Evolutionary conservation across 352 stramenopile genomes (phyloP).

Genomic region (Phytophthora parvispora): DNA sequence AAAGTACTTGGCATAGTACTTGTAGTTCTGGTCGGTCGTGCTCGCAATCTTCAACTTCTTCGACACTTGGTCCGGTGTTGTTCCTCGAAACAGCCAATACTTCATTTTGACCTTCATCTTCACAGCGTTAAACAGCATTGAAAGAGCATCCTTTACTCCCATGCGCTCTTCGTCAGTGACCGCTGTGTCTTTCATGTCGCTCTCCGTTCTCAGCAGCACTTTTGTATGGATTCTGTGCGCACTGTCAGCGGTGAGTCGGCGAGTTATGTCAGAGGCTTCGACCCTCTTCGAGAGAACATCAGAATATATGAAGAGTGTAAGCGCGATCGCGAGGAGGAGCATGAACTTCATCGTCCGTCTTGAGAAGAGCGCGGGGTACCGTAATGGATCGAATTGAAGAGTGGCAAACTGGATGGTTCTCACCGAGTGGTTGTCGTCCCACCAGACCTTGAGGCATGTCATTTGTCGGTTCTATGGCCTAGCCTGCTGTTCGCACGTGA

Average conservation of each 20-base stretch:
- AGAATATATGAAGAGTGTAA: not conserved
- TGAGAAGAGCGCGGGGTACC: not conserved
- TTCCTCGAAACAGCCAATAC: conserved; percentile 8
- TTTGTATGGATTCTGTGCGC: not conserved
- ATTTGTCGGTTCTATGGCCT: conserved; percentile 2
- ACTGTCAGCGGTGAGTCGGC: not conserved
- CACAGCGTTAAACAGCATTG: conserved; percentile 4
- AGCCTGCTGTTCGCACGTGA: conserved; percentile 7
- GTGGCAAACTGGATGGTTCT: conserved; percentile 6
- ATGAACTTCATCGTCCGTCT: conserved; percentile 3
- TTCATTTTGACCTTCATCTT: conserved; percentile 19
- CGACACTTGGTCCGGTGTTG: conserved; percentile 5
- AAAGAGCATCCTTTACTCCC: not conserved
- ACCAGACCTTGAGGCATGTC: not conserved
- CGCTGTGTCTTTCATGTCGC: no score
- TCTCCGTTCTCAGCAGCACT: not conserved
- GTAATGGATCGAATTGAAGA: conserved; percentile 7
- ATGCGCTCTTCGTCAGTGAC: conserved; percentile 6
- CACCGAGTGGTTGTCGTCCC: conserved; percentile 7
- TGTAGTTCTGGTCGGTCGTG: conserved; percentile 23
- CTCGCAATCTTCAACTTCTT: conserved; percentile 18
- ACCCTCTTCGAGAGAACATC: not conserved
- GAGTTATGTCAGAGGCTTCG: not conserved
- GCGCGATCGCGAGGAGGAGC: not conserved
- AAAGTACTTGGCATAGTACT: conserved; percentile 32